These are phyloP conservation scores for Entomophthora muscae DNA, from an alignment of 371 early-diverging fungal species.

Conservation along the genomic window DNA sequence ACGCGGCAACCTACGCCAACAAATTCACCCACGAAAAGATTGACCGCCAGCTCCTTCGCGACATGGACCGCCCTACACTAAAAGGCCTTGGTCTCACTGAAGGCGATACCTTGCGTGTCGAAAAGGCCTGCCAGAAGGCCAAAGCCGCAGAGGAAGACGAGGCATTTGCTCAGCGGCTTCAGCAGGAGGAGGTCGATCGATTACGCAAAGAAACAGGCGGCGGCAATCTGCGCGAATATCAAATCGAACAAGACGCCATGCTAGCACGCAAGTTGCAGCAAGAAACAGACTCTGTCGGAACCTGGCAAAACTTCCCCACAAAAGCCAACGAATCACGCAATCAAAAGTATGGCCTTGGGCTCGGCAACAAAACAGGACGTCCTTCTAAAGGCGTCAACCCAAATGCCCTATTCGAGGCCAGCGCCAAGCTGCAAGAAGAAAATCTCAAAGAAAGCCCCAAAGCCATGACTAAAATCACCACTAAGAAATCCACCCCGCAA, in stretches of 20 bases:
- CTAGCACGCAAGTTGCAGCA: neutral
- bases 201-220: neutral
- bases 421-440: neutral
- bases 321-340: neutral
- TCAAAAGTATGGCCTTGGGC: conserved; percentile 3
- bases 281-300: neutral
- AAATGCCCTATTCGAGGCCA: neutral
- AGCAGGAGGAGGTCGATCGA: neutral
- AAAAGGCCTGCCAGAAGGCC: conserved; percentile 17
- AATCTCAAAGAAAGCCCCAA: neutral
- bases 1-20: conserved; percentile 54
- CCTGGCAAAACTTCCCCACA: neutral
- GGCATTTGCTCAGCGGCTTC: neutral
- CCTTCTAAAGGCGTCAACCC: neutral
- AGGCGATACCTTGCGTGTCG: conserved; percentile 61
- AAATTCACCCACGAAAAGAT: conserved; percentile 67
- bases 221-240: no score
- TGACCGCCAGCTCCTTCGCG: conserved; percentile 52
- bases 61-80: conserved; percentile 52
- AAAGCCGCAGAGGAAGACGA: conserved; percentile 3
- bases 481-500: neutral
- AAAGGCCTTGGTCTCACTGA: conserved; percentile 61
- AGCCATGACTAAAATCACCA: neutral
- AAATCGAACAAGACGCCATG: conserved; percentile 5
- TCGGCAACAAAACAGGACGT: neutral